Evolutionary conservation across 352 stramenopile genomes (phyloP), one percentile per base, ranked within the genome.

Genomic region (Pythium insidiosum): DNA sequence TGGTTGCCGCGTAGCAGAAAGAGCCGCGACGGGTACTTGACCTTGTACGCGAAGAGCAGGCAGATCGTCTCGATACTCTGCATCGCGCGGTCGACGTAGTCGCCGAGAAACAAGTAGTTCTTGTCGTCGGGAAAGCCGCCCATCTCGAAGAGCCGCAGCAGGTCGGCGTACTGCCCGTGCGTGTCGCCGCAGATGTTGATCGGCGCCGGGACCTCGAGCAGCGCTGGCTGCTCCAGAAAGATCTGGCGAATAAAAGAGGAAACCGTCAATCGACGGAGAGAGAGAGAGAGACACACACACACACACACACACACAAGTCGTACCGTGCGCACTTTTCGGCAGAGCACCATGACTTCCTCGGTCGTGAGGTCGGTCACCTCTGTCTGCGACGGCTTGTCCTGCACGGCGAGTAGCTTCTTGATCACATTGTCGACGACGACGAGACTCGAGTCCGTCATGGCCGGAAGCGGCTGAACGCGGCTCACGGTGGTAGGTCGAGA

Each of bases 1-100:
- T 99, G 96, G 73, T 99, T 99, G 5, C 96, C 96, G 25, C 96
- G 75, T 38, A 99, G 66, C 11, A 99, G 79, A 56, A 97, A 98
- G 52, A 99, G 97, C 38, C 97, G 97, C 45, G 97, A 86, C 13
- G 95, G 95, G 66, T 98, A 98, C 63, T 98, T 98, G 66, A 99
- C 97, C 67, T 99, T 99, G 82, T 98, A 99, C 11, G 86, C 85
- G 40, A 99, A 84, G 5, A 99, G 73, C 30, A 99, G 66, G 53
- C 91, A 99, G 50, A 99, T 98, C 4, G 94, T 97, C 73, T 99
- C 96, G 26, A 99, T 89, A 43, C 93, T 95, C 46, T 97, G 88
- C 69, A 96, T 96, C n/a, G 84, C 94, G 33, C 94, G 68, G 47
- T 98, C 92, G 19, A 97, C 92, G 47, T 97, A 98, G 64, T 98